Conservation (phyloP, 1,139 yeast genomes). For the Nakaseomyces kungkrabaensis region DNA sequence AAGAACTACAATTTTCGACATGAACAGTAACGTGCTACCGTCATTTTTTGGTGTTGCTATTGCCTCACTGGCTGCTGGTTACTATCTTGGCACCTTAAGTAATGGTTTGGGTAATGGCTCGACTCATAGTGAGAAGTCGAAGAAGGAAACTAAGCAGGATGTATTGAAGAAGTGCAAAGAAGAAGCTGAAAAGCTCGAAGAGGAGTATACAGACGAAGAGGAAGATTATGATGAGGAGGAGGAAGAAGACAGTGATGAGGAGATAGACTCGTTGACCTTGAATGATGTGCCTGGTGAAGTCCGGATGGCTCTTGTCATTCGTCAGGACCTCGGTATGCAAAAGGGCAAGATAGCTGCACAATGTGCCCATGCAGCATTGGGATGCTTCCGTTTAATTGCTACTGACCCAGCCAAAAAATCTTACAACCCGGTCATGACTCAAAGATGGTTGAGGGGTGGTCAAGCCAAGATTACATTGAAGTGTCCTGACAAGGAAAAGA, state of each 20-base stretch:
- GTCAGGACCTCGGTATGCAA: constrained; percentile 85
- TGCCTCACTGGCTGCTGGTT: constrained; percentile 24
- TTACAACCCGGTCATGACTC: constrained; percentile 48
- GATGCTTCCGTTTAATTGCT: constrained; percentile 66
- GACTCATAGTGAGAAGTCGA: too few relatives aligned
- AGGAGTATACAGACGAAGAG: constrained; percentile 27
- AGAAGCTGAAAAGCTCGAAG: constrained; percentile 5
- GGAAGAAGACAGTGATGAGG: constrained; percentile 30
- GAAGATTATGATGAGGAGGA: constrained; percentile 38
- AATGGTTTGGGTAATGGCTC: background rate
- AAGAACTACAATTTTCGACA: background rate
- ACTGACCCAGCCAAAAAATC: constrained; percentile 41
- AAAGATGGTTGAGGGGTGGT: constrained; percentile 77
- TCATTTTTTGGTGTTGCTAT: constrained; percentile 16
- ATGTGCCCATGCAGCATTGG: constrained; percentile 94
- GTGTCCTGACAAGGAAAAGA: constrained; percentile 60
- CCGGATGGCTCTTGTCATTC: constrained; percentile 77
- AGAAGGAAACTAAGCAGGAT: constrained; percentile 6
- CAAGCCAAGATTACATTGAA: constrained; percentile 94
- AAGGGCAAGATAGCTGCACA: constrained; percentile 97
- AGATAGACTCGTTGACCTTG: constrained; percentile 46
- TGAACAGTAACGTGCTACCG: background rate
- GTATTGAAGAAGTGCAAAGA: constrained; percentile 13
- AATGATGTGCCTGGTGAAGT: constrained; percentile 69
- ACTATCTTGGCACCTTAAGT: constrained; percentile 16